Percentiles rank a stretch among this genome's conserved stretches.
Conservation (phyloP, 2,329 filamentous ascomycete species). For the Exophiala oligosperma region DNA sequence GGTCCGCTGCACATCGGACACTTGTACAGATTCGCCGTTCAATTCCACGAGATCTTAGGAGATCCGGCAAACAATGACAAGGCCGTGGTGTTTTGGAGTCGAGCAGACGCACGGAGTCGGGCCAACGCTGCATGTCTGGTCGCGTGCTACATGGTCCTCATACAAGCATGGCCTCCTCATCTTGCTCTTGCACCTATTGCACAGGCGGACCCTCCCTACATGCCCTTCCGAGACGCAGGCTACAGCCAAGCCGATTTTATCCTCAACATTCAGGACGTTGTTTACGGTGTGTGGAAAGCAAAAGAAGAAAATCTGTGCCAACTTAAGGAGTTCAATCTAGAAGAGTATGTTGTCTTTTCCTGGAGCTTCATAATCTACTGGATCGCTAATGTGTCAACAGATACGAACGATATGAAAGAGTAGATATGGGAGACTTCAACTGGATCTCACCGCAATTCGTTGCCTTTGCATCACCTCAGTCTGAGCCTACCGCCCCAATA, state of each 20-base stretch:
- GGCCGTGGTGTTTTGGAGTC: slow-evolving; percentile 94
- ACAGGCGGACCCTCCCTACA: slow-evolving; percentile 93
- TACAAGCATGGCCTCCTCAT: slow-evolving; percentile 97
- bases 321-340: slow-evolving; percentile 89
- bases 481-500: slow-evolving; percentile 72
- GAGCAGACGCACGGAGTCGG: slow-evolving; percentile 82
- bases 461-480: slow-evolving; percentile 93
- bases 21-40: slow-evolving; percentile 91
- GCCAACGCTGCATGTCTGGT: slow-evolving; percentile 91
- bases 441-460: slow-evolving; percentile 96
- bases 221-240: slow-evolving; percentile 97
- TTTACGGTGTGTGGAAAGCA: slow-evolving; percentile 98
- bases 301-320: slow-evolving; percentile 94
- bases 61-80: slow-evolving; percentile 87
- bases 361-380: neutral
- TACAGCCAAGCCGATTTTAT: slow-evolving; percentile 98
- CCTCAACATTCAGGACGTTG: slow-evolving; percentile 92
- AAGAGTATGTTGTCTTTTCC: slow-evolving; percentile 61
- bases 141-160: slow-evolving; percentile 97
- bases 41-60: slow-evolving; percentile 91
- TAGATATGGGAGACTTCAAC: slow-evolving; percentile 99
- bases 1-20: slow-evolving; percentile 96
- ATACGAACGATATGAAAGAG: slow-evolving; percentile 91
- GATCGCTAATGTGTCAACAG: slow-evolving; percentile 35
- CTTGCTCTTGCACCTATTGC: slow-evolving; percentile 92